Base-by-base conservation (phyloP, 805 yeast genomes). In the Dipodascus geniculatus region DNA sequence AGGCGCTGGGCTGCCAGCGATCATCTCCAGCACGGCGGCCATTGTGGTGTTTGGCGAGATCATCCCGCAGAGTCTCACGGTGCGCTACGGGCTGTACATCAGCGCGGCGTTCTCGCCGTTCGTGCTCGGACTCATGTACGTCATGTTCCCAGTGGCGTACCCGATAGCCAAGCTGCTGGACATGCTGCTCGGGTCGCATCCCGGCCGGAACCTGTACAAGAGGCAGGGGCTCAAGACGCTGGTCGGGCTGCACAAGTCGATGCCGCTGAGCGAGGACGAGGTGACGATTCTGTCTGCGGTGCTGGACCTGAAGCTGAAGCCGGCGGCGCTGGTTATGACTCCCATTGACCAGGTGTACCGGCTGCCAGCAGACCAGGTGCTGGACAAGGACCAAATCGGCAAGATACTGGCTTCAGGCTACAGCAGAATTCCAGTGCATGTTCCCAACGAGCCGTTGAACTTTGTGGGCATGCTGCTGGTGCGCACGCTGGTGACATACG, bases 1-100 rank as follows among this genome's bases (percentile, higher is more conserved):
- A 14, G 98, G 98, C 50, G 98, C 98, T 48, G 99, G 99, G 1
- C 84, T 95, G 85, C 89, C 93, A 14, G 99, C 99, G 0, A 96
- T 91, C 38, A 86, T 89, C 14, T 78, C 89, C 9, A 83, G 97
- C n/a, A 90, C 99, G 0, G 90, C 85, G 1, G 79, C 90, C 23
- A 91, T 91, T 65, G 97, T 91, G 50, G 78, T 91, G 9, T 91
- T 91, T 69, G 99, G 99, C 56, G 99, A 91, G 65, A 86, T 91
- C 61, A 91, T 91, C 57, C 99, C 99, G 1, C 99, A 91, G 70
- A 83, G 93, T 22, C 74, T 90, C 44, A 87, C 95, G 69, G 99
- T 91, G 20, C 76, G 96, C 47, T 90, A 87, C 66, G 99, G 99
- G 1, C 75, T 91, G 51, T 85, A 87, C 58, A 83, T 91, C 23